These are phyloP conservation scores for Aureobasidium sp. DNA, from an alignment of 2,329 filamentous ascomycete species.

Conservation along the genomic window DNA sequence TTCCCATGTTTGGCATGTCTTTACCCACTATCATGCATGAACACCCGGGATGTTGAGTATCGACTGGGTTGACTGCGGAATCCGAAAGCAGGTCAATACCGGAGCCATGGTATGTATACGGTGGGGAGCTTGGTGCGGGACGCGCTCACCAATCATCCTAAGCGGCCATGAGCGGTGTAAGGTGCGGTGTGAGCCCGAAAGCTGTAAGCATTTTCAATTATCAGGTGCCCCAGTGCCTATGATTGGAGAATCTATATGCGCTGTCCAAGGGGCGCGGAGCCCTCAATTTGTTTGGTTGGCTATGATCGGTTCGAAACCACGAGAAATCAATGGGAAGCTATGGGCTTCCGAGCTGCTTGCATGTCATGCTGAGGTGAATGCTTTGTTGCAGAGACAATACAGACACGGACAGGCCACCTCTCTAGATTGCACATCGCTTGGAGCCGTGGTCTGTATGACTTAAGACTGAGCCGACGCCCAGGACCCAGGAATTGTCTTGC, in stretches of 20 bases:
- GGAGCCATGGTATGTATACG: constrained; percentile 5
- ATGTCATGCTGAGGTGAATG: constrained; percentile 7
- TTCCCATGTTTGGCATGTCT: not conserved
- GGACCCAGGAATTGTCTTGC: constrained; percentile 5
- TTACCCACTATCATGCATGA: not conserved
- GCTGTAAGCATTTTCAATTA: constrained; percentile 1
- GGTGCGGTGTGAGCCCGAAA: constrained; percentile 10
- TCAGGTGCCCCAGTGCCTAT: constrained; percentile 1
- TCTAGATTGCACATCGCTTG: constrained; percentile 5
- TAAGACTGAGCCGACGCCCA: constrained; percentile 4
- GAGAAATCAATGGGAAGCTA: not conserved
- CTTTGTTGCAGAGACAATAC: not conserved
- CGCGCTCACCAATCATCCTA: constrained; percentile 5
- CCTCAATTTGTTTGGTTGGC: constrained; percentile 9
- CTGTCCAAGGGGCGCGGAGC: constrained; percentile 4
- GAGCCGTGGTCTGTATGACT: constrained; percentile 1
- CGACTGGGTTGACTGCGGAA: not conserved
- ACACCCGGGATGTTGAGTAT: not conserved
- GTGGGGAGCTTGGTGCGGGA: constrained; percentile 1
- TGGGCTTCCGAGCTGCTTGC: not conserved
- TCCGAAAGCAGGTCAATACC: not conserved
- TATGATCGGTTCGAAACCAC: not conserved
- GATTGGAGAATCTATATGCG: constrained; percentile 7
- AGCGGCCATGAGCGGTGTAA: constrained; percentile 3
- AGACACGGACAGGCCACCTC: constrained; percentile 3